A percentile compares a stretch with the other conserved stretches of the same genome.
These are phyloP conservation scores for Pecoramyces ruminantium DNA, from an alignment of 192 early-diverging fungal genomes.

Conservation along the genomic window DNA sequence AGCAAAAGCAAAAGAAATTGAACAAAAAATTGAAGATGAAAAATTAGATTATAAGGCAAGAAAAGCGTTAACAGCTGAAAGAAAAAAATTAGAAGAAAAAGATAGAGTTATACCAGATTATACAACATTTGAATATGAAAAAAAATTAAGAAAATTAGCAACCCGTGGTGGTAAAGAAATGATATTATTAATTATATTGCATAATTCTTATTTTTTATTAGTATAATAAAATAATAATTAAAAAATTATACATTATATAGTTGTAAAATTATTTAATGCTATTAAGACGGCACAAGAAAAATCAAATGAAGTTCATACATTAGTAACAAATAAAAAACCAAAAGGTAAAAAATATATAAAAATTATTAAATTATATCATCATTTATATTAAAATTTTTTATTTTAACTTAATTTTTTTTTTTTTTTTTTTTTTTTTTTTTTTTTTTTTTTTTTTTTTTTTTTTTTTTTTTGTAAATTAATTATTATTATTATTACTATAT, in stretches of 20 bases:
- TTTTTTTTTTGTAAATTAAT: no score
- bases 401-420: no score
- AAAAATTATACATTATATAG: constrained; percentile 20
- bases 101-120: constrained; percentile 60
- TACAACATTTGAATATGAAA: constrained; percentile 69
- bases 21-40: constrained; percentile 65
- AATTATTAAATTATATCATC: no score
- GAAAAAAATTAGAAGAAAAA: constrained; percentile 38
- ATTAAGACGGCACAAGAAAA: constrained; percentile 74
- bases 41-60: constrained; percentile 71
- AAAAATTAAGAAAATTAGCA: constrained; percentile 72
- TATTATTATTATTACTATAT: no score
- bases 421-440: no score
- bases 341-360: no score
- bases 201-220: background rate
- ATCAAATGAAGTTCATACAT: constrained; percentile 39
- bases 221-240: no score
- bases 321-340: constrained; percentile 17
- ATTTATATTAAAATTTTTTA: no score
- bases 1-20: constrained; percentile 61
- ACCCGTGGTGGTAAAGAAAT: constrained; percentile 60
- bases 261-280: constrained; percentile 89
- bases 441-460: no score
- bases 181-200: background rate
- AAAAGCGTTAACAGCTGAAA: constrained; percentile 53